Evolutionary conservation across 2,329 filamentous ascomycete species (phyloP), one percentile per base, ranked within the genome.

Genomic region (Fusarium devonianum): DNA sequence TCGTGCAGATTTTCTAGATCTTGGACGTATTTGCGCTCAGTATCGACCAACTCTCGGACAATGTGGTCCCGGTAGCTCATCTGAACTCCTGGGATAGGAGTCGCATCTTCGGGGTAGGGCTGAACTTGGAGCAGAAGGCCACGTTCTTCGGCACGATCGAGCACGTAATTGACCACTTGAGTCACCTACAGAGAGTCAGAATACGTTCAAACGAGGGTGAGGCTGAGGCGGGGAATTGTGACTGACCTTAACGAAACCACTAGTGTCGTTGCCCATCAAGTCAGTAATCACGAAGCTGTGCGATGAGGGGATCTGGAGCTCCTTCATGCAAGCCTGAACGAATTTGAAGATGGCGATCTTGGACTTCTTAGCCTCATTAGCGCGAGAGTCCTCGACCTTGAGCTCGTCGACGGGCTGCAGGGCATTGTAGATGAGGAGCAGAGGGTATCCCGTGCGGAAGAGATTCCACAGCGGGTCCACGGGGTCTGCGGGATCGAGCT

Each of bases 1-100:
- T 92, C 88, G 70, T 97, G 92, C 25, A 99, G 73, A 62, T 96
- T 93, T 70, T 97, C 93, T 42, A 99, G 76, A 75, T 99, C 94
- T 70, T 97, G 92, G 4, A 97, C 94, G 64, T 99, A 99, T 73
- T 97, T 97, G 56, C 94, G 87, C 73, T 99, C 94, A 2, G 93
- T 97, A 64, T 93, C 90, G 46, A 99, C 88, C 35, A 99, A 76
- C 73, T 99, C 94, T 66, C 89, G 86, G 32, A 99, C 84, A 53
- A 97, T 91, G 70, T 97, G 89, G 65, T 97, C 90, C 60, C 92
- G 78, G 60, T 87, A 86, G 58, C 80, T 86, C 78, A 87, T 87
- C 69, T 90, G 83, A 2, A 84, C 85, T 46, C 86, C 83, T 36
- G 87, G 77, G 5, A 46, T 52, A 4, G 87, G 78, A 10, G 75